Conservation (phyloP, 2,329 filamentous ascomycete genomes). For the Phoma sp. region DNA sequence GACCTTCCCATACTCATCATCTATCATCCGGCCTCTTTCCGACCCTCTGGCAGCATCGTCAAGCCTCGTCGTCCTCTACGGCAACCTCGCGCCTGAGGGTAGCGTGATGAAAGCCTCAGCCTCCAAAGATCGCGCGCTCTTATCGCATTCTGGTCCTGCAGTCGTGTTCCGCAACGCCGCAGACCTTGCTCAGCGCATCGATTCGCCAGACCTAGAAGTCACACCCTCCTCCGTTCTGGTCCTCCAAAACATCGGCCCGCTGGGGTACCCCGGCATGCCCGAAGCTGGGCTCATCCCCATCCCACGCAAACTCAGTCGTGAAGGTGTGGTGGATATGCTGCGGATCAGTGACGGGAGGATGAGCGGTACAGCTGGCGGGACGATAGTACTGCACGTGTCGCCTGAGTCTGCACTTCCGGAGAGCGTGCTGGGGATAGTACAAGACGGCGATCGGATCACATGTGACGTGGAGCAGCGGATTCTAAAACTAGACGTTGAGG, state of each 20-base stretch:
- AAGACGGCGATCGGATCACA: conserved; percentile 56
- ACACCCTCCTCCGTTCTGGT: conserved; percentile 82
- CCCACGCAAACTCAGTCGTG: conserved; percentile 64
- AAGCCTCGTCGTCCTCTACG: conserved; percentile 82
- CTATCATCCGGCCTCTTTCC: conserved; percentile 59
- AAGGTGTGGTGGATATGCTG: conserved; percentile 60
- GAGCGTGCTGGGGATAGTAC: conserved; percentile 57
- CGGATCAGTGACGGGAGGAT: conserved; percentile 61
- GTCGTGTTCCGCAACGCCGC: conserved; percentile 83
- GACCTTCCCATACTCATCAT: conserved; percentile 45
- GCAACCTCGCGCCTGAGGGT: conserved; percentile 84
- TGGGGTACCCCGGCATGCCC: conserved; percentile 91
- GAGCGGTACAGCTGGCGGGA: conserved; percentile 62
- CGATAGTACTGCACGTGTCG: conserved; percentile 60
- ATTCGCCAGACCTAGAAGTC: conserved; percentile 69
- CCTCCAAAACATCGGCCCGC: conserved; percentile 88
- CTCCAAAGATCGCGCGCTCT: conserved; percentile 72
- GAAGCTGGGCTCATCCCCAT: conserved; percentile 86
- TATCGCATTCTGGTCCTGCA: conserved; percentile 78
- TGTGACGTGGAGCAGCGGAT: conserved; percentile 53
- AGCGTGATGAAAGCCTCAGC: conserved; percentile 94
- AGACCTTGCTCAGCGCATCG: conserved; percentile 74
- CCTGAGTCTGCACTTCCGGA: conserved; percentile 58
- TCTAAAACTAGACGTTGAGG: conserved; percentile 51
- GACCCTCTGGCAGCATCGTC: conserved; percentile 83